Percentiles rank a stretch among this genome's conserved stretches.
phyloP scores from a whole-genome alignment of 1,139 yeast genomes.

The Diutina sp. region DNA sequence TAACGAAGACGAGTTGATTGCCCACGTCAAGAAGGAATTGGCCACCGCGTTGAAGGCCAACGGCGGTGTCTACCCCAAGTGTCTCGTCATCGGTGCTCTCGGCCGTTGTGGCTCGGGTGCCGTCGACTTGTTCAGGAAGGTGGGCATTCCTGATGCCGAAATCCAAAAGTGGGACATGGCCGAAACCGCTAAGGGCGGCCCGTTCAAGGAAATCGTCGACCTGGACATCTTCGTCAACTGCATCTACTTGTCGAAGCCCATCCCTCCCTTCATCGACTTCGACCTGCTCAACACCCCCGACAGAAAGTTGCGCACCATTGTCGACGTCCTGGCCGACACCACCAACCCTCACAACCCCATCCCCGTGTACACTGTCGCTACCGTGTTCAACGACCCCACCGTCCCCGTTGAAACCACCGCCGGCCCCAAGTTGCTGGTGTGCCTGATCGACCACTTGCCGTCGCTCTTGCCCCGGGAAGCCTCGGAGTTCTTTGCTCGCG shows the following conservation, averaged over 20 bases:
- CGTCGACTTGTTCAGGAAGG: constrained; percentile 63
- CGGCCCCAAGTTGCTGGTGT: constrained; percentile 82
- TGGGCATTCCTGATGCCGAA: constrained; percentile 79
- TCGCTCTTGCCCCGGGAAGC: constrained; percentile 94
- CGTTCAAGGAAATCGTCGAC: constrained; percentile 80
- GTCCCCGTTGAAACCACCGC: constrained; percentile 63
- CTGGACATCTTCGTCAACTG: constrained; percentile 91
- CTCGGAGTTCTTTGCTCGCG: constrained; percentile 78
- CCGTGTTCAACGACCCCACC: constrained; percentile 85
- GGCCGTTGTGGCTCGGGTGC: constrained; percentile 99
- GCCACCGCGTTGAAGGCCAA: constrained; percentile 43
- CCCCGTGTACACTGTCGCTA: constrained; percentile 83
- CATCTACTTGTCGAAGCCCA: constrained; percentile 86
- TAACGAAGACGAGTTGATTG: constrained; percentile 61
- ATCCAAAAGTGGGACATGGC: constrained; percentile 92
- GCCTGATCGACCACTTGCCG: constrained; percentile 96
- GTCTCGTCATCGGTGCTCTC: constrained; percentile 87
- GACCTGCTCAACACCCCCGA: constrained; percentile 48
- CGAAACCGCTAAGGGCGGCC: constrained; percentile 96
- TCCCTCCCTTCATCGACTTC: constrained; percentile 76
- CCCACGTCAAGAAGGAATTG: constrained; percentile 54
- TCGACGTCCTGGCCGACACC: constrained; percentile 96
- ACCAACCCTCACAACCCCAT: constrained; percentile 97
- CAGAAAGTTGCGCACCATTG: constrained; percentile 82
- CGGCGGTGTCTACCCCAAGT: constrained; percentile 62